These are phyloP conservation scores for Panaeolus cyanescens DNA, from an alignment of 768 basidiomycete genomes.

Conservation along the genomic window DNA sequence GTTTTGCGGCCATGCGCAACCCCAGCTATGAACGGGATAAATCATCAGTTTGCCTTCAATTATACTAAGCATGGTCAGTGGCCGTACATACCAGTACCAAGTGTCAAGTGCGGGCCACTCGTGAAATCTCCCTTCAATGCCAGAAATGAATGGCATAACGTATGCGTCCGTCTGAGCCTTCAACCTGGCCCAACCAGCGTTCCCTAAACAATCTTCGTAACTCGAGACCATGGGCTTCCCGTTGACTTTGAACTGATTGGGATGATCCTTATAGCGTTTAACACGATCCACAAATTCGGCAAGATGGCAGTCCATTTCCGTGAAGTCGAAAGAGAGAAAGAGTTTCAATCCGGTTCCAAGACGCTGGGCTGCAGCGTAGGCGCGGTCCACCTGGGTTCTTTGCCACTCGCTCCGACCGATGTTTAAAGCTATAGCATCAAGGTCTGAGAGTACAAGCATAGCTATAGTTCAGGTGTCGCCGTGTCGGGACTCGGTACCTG, in stretches of 20 bases:
- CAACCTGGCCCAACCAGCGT: conserved; percentile 44
- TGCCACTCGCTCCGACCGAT: conserved; percentile 60
- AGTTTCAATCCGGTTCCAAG: conserved; percentile 48
- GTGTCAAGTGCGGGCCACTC: conserved; percentile 51
- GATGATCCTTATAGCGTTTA: conserved; percentile 47
- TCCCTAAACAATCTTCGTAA: conserved; percentile 65
- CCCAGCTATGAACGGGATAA: conserved; percentile 42
- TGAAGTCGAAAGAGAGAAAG: conserved; percentile 60
- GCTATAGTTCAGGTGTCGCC: too few species aligned
- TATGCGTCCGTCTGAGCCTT: conserved; percentile 49
- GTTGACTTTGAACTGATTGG: conserved; percentile 55
- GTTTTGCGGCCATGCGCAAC: conserved; percentile 63
- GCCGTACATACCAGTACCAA: conserved; percentile 50
- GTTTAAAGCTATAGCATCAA: conserved; percentile 67
- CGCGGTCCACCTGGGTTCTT: conserved; percentile 43
- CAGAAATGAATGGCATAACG: conserved; percentile 59
- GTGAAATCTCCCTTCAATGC: conserved; percentile 46
- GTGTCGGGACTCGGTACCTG: too few species aligned
- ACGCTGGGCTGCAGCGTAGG: conserved; percentile 51
- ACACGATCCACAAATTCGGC: conserved; percentile 43
- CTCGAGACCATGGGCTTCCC: conserved; percentile 61
- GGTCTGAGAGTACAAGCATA: too few species aligned
- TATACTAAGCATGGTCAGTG: not conserved
- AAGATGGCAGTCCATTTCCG: conserved; percentile 49
- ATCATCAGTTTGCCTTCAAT: not conserved